A percentile compares a stretch with the other conserved stretches of the same genome.
Conservation (phyloP, 1,284 basidiomycete species). For the Trichosporon ovoides region DNA sequence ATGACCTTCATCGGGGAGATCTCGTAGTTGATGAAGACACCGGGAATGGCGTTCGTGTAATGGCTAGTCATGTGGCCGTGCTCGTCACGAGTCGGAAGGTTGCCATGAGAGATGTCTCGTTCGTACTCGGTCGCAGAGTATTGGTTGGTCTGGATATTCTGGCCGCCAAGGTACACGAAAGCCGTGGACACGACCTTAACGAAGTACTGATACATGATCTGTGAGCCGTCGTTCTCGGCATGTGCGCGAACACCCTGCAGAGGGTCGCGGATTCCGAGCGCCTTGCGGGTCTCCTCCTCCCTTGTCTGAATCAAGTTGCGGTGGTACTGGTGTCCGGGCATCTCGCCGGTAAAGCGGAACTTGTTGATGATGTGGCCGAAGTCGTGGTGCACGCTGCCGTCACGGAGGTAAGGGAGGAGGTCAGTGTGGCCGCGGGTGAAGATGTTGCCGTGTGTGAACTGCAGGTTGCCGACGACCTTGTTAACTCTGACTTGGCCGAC, state of each 20-base stretch:
- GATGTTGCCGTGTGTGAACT: conserved; percentile 76
- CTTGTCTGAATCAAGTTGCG: conserved; percentile 49
- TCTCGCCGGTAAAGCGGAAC: conserved; percentile 74
- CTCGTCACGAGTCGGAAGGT: conserved; percentile 53
- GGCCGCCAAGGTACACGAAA: conserved; percentile 73
- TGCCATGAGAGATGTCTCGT: conserved; percentile 67
- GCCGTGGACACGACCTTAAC: conserved; percentile 93
- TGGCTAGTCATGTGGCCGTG: conserved; percentile 70
- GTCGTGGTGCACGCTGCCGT: conserved; percentile 73
- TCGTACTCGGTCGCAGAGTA: conserved; percentile 96
- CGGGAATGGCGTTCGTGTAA: conserved; percentile 70
- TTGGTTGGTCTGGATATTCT: conserved; percentile 57
- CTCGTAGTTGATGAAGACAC: conserved; percentile 93
- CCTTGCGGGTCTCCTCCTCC: conserved; percentile 60
- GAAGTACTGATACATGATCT: conserved; percentile 22
- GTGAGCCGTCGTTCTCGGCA: not conserved
- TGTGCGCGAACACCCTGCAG: conserved; percentile 58
- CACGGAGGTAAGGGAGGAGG: conserved; percentile 84
- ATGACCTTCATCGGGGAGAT: conserved; percentile 94
- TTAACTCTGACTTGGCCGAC: conserved; percentile 88
- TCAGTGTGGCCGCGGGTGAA: conserved; percentile 86
- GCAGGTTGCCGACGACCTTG: conserved; percentile 82
- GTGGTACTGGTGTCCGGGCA: conserved; percentile 55
- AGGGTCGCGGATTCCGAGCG: conserved; percentile 75
- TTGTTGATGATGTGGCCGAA: conserved; percentile 86